Conservation (phyloP, 139 green algal species). For the Spirogloea muscicola region DNA sequence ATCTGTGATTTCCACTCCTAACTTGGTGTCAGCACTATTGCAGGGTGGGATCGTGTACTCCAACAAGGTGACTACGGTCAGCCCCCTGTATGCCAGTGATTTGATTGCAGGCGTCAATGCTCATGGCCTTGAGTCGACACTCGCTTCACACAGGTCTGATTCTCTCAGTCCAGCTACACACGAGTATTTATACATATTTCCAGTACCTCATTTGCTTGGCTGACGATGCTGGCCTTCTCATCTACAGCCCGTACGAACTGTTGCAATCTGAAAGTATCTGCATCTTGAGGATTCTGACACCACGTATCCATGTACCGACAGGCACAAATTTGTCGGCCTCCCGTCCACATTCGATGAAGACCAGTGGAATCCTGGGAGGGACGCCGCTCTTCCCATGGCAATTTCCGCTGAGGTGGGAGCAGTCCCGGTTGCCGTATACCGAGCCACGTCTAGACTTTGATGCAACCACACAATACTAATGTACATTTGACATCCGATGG, state of each 20-base stretch:
- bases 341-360: slow-evolving; percentile 12
- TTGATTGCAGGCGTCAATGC: background rate
- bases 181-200: background rate
- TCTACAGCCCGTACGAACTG: background rate
- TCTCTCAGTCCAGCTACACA: background rate
- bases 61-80: slow-evolving; percentile 44
- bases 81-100: slow-evolving; percentile 10
- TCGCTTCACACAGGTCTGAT: slow-evolving; percentile 5
- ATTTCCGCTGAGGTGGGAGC: background rate
- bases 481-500: no score
- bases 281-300: background rate
- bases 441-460: no score
- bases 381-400: slow-evolving; percentile 3
- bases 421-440: no score
- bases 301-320: background rate
- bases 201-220: background rate
- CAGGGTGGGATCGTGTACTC: slow-evolving; percentile 45
- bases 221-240: background rate
- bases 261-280: slow-evolving; percentile 1
- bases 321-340: slow-evolving; percentile 30
- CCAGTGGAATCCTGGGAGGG: slow-evolving; percentile 17
- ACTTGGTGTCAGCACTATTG: background rate
- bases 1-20: no score
- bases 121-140: slow-evolving; percentile 6
- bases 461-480: no score